Evolutionary conservation across 441 rosid genomes (phyloP), one percentile per base, ranked within the genome.

Genomic region (Aleurites moluccanus): DNA sequence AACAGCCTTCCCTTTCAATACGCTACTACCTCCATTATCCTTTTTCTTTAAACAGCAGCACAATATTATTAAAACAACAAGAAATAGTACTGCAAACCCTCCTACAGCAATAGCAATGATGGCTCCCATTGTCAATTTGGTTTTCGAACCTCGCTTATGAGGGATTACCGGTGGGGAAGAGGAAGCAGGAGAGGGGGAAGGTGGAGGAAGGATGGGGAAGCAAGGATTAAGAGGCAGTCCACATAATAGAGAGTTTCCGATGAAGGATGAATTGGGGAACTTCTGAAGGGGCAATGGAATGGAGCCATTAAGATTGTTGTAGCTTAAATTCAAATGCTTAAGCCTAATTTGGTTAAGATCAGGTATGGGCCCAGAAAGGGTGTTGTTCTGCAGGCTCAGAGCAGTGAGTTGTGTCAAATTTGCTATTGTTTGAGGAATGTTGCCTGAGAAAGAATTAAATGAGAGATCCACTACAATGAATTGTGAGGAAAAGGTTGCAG

Each of bases 191-290:
- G 85, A 75, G 49, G 87, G 85, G 55, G 91, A 73, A 68, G 91
- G 86, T 18, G 88, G 85, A 38, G 74, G 66, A n/a, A 70, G 66
- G 64, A 72, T 60, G 35, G 76, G 15, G 53, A 76, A 75, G 83
- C 97, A 94, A 33, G 89, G 81, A 72, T 76, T 80, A 42, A 92
- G 84, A 50, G 97, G 99, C 45, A 78, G 84, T 59, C 99, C 97
- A 79, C 97, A 94, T 79, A 92, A 83, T 68, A 79, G 77, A 64
- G 85, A 44, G 73, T 79, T 88, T 64, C 98, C 98, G 56, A 25
- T 61, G 73, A 90, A 93, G 44, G 78, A 88, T 0, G 90, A 87
- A 15, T 52, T 70, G 0, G 95, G 94, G 66, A 92, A 94, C 45
- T 78, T 88, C 50, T 63, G 74, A 45, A 94, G 95, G 53, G 92